A percentile compares a stretch with the other conserved stretches of the same genome.
Evolutionary conservation across 352 stramenopile species (phyloP).

Genomic region (Phytopythium delawarense): DNA sequence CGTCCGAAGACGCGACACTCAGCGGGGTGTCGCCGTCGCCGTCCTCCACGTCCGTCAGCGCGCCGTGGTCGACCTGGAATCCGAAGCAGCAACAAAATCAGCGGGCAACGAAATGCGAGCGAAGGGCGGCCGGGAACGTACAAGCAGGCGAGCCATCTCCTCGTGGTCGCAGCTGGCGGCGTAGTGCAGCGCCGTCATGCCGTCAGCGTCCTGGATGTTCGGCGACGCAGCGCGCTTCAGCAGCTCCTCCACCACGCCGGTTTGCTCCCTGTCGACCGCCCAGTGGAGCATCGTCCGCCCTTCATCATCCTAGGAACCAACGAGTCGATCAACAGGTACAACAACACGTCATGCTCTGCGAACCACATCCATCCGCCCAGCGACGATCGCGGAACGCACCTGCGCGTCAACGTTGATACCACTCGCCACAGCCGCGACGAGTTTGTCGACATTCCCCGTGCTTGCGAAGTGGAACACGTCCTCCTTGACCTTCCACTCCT

Average conservation of each 20-base stretch:
- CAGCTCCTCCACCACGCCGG: conserved; percentile 42
- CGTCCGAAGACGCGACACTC: conserved; percentile 29
- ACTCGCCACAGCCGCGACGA: conserved; percentile 35
- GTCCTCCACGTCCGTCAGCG: conserved; percentile 53
- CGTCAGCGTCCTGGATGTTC: conserved; percentile 66
- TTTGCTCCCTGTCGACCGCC: conserved; percentile 68
- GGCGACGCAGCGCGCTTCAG: conserved; percentile 47
- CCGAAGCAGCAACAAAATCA: background rate
- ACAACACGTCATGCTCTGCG: too few species aligned
- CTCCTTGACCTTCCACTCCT: conserved; percentile 71
- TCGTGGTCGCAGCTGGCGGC: conserved; percentile 70
- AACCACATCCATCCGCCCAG: background rate
- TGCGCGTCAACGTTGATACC: conserved; percentile 45
- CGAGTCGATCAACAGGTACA: background rate
- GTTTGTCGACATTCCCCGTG: conserved; percentile 50
- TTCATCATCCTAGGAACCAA: conserved; percentile 46
- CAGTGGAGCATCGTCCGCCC: conserved; percentile 81
- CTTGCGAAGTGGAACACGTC: conserved; percentile 73
- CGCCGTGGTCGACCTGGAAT: conserved; percentile 54
- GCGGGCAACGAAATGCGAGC: background rate
- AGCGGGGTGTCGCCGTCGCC: conserved; percentile 65
- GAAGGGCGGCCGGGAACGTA: conserved; percentile 18
- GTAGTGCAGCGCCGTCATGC: conserved; percentile 82
- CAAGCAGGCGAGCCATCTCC: conserved; percentile 55
- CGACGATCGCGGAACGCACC: conserved; percentile 10